Conservation (phyloP, 2,329 filamentous ascomycete genomes). For the Aureobasidium sp. region DNA sequence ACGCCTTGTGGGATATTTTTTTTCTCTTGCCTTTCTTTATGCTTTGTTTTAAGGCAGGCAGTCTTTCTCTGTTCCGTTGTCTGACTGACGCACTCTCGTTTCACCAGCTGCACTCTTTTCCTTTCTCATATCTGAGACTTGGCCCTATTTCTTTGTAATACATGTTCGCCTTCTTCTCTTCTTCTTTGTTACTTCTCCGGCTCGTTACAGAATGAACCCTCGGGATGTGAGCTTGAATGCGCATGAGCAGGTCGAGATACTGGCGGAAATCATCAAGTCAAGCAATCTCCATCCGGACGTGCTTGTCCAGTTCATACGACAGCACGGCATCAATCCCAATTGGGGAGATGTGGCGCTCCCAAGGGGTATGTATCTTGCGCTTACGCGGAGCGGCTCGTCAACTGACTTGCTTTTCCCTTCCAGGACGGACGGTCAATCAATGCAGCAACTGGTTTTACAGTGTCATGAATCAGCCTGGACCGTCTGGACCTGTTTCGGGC, state of each 20-base stretch:
- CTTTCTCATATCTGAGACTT: constrained; percentile 14
- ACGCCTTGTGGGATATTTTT: neutral
- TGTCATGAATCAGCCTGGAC: constrained; percentile 12
- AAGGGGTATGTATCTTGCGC: constrained; percentile 35
- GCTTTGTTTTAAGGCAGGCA: constrained; percentile 13
- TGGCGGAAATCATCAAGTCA: constrained; percentile 47
- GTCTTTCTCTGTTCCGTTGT: constrained; percentile 10
- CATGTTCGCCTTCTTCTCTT: constrained; percentile 16
- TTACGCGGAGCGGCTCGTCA: constrained; percentile 2
- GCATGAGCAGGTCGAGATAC: constrained; percentile 32
- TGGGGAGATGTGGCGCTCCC: constrained; percentile 47
- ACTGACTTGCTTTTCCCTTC: constrained; percentile 18
- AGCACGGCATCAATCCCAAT: constrained; percentile 37
- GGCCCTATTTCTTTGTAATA: constrained; percentile 14
- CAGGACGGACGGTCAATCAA: constrained; percentile 31
- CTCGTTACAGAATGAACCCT: constrained; percentile 15
- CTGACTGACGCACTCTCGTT: constrained; percentile 16
- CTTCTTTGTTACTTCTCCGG: constrained; percentile 11
- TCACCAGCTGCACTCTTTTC: constrained; percentile 16
- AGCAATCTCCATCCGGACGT: constrained; percentile 37
- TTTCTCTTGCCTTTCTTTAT: constrained; percentile 7
- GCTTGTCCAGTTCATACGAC: constrained; percentile 39
- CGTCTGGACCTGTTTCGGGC: constrained; percentile 2
- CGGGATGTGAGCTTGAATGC: constrained; percentile 11
- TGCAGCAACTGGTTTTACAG: constrained; percentile 25